phyloP scores from a whole-genome alignment of 371 early-diverging fungal species.

The Syncephalis plumigaleata region DNA sequence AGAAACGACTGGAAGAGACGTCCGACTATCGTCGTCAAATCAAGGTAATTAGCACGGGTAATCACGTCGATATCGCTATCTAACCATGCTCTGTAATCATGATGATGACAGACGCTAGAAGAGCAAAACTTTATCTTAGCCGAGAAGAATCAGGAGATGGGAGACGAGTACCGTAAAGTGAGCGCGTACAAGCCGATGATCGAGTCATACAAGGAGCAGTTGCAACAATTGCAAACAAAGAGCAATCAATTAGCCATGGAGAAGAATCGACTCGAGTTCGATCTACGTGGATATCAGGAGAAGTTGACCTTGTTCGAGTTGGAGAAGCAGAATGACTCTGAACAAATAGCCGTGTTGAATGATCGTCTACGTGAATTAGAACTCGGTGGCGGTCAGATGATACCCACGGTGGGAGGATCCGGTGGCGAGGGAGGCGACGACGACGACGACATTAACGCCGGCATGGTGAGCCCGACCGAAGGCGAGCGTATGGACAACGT shows the following conservation, averaged over 20 bases:
- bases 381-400: conserved; percentile 25
- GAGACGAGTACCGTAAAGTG: conserved; percentile 74
- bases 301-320: conserved; percentile 43
- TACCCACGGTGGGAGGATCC: neutral
- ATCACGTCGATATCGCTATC: neutral
- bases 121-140: conserved; percentile 51
- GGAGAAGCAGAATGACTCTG: conserved; percentile 42
- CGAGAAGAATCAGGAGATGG: conserved; percentile 49
- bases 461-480: conserved; percentile 8
- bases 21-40: conserved; percentile 58
- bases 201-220: conserved; percentile 76
- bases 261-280: conserved; percentile 52
- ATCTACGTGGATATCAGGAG: conserved; percentile 35
- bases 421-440: conserved; percentile 11
- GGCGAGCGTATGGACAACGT: conserved; percentile 9
- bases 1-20: conserved; percentile 78
- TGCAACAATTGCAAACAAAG: conserved; percentile 49
- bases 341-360: conserved; percentile 59
- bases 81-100: neutral
- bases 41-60: conserved; percentile 23
- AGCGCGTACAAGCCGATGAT: conserved; percentile 57
- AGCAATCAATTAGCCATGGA: conserved; percentile 44
- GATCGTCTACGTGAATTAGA: conserved; percentile 71
- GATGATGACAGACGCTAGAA: conserved; percentile 31
- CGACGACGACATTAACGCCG: conserved; percentile 14